phyloP scores from a whole-genome alignment of 2,329 filamentous ascomycete species.

The Fusarium nanum region DNA sequence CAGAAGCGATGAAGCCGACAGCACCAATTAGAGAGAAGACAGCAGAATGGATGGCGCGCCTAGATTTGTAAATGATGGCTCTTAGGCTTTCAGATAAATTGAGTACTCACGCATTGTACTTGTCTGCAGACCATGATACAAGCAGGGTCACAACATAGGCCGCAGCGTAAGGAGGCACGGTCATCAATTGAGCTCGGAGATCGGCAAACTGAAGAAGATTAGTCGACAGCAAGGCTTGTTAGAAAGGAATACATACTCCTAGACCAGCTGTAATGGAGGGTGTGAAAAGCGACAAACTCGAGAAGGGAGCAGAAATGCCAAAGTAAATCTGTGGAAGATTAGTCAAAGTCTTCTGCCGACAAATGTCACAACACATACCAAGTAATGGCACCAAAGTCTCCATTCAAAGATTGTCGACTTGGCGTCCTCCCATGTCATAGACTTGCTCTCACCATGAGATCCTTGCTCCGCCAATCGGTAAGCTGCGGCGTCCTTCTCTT shows the following conservation, averaged over 20 bases:
- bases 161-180: constrained; percentile 70
- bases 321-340: constrained; percentile 51
- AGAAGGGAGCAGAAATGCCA: constrained; percentile 64
- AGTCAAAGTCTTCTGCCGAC: fast-evolving
- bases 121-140: constrained; percentile 69
- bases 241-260: constrained; percentile 37
- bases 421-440: constrained; percentile 73
- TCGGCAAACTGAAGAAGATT: constrained; percentile 23
- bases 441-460: constrained; percentile 65
- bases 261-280: constrained; percentile 67
- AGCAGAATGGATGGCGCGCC: constrained; percentile 56
- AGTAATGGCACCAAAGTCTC: constrained; percentile 73
- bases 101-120: constrained; percentile 57
- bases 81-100: fast-evolving
- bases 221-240: not conserved
- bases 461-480: constrained; percentile 50
- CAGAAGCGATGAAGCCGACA: constrained; percentile 67
- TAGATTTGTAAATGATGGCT: not conserved
- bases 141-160: constrained; percentile 58
- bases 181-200: constrained; percentile 69
- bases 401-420: constrained; percentile 73
- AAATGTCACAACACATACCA: constrained; percentile 45
- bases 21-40: constrained; percentile 59
- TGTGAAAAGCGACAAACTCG: constrained; percentile 67
- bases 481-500: constrained; percentile 66